Base-by-base conservation (phyloP, 1,284 basidiomycete species). In the Mycena citricolor region DNA sequence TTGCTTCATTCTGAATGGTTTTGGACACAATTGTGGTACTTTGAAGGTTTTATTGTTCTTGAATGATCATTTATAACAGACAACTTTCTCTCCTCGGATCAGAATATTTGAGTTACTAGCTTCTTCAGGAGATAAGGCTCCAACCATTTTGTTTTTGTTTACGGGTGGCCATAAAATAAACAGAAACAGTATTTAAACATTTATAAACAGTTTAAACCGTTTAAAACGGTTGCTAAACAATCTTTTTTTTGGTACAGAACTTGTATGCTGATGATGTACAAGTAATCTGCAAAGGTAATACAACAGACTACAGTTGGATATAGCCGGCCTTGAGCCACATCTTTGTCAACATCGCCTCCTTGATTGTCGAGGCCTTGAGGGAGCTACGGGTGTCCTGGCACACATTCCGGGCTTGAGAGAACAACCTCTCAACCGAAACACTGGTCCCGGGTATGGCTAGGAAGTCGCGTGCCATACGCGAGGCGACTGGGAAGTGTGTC, bases 401-500 rank as follows among this genome's bases (percentile, higher is more conserved):
- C 24, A 65, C 55, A 34, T 65, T 61, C 4, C 61, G 51, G 2
- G 61, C 62, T 13, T 56, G 61, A 2, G 65, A 67, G 60, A 67
- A 43, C 59, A 65, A 42, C 24, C 52, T 4, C 49, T 62, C 23
- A 57, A 54, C 45, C 54, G 61, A 29, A 28, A 25, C 12, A 34
- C 61, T 33, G 41, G 54, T 23, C 7, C 56, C 64, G 6, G 62
- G 64, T 41, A 68, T 64, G n/a, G 63, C 60, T 16, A 65, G 55
- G 40, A 55, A 61, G 38, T 65, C 61, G 7, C 57, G 49, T 5
- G 63, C 62, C 55, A 68, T 66, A 2, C 24, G 37, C 4, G 63
- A 52, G 16, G 65, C 39, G 3, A 57, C 54, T 1, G 54, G 59
- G 34, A 63, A 66, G 17, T 45, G 38, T 31, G 24, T 34, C 20